Conservation (phyloP, 495 filamentous ascomycete genomes). For the Trypethelium eluteriae region DNA sequence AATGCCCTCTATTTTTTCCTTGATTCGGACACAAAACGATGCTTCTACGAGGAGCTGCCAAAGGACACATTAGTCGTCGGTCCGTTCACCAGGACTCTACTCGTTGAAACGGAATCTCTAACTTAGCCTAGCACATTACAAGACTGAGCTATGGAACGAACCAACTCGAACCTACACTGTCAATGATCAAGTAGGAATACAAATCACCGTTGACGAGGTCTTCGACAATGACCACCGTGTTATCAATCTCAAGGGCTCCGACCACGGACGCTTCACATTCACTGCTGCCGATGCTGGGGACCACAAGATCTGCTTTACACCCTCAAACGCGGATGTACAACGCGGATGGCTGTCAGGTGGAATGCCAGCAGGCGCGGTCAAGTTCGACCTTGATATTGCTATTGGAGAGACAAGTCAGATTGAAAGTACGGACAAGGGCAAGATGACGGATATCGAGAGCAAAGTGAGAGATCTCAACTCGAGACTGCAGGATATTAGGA, state of each 20-base stretch:
- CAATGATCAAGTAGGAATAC: conserved; percentile 68
- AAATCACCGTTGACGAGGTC: conserved; percentile 88
- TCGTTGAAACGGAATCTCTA: neutral
- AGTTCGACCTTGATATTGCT: conserved; percentile 79
- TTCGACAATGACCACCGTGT: conserved; percentile 98
- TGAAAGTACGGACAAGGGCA: conserved; percentile 87
- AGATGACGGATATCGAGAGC: conserved; percentile 84
- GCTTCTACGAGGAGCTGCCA: conserved; percentile 97
- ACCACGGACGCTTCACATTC: conserved; percentile 88
- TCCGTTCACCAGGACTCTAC: conserved; percentile 32
- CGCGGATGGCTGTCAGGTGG: conserved; percentile 63
- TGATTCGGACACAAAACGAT: conserved; percentile 71
- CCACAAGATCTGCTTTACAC: conserved; percentile 89
- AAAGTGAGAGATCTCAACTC: conserved; percentile 85
- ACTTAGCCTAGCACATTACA: conserved; percentile 59
- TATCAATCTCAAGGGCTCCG: conserved; percentile 70
- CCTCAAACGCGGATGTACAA: conserved; percentile 52
- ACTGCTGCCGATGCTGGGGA: conserved; percentile 86
- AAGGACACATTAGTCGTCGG: conserved; percentile 96
- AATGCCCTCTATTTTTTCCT: conserved; percentile 94
- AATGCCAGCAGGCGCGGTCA: conserved; percentile 62
- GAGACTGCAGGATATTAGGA: conserved; percentile 76
- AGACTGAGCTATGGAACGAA: conserved; percentile 69
- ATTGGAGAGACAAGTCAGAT: conserved; percentile 95
- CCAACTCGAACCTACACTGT: conserved; percentile 54